Percentiles rank a stretch among this genome's conserved stretches.
phyloP scores from a whole-genome alignment of 495 filamentous ascomycete species.

The Xylaria flabelliformis region DNA sequence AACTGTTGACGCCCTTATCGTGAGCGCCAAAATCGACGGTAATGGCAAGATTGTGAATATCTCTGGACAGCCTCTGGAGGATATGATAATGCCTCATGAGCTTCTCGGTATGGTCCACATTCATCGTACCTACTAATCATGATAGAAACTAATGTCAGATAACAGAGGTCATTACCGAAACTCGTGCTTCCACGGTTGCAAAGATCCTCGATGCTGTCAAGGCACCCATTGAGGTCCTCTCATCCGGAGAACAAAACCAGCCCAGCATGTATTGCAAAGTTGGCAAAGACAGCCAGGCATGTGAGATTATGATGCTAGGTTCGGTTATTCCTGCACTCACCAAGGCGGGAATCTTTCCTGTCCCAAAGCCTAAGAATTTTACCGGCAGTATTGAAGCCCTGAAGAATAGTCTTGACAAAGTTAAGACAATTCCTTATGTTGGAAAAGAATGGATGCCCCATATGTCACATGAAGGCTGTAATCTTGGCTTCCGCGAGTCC shows the following conservation, averaged over 20 bases:
- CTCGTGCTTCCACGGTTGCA: slow-evolving; percentile 19
- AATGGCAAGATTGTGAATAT: slow-evolving; percentile 26
- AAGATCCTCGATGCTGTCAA: slow-evolving; percentile 19
- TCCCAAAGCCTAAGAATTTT: slow-evolving; percentile 26
- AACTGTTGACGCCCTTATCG: slow-evolving; percentile 23
- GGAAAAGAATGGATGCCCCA: slow-evolving; percentile 31
- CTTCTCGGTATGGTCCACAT: slow-evolving; percentile 22
- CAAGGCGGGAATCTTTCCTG: slow-evolving; percentile 23
- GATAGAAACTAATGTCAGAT: background rate
- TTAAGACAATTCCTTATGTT: slow-evolving; percentile 23
- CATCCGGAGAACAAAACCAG: background rate
- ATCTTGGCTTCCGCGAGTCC: slow-evolving; percentile 21
- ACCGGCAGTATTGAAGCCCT: slow-evolving; percentile 24
- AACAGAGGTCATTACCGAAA: slow-evolving; percentile 17
- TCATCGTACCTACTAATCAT: background rate
- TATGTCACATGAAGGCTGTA: slow-evolving; percentile 26
- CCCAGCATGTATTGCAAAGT: slow-evolving; percentile 24
- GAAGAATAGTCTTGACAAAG: slow-evolving; percentile 20
- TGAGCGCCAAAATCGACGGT: slow-evolving; percentile 24
- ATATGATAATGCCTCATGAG: slow-evolving; percentile 25
- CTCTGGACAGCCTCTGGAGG: slow-evolving; percentile 15
- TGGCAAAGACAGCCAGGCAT: slow-evolving; percentile 13
- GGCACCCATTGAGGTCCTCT: slow-evolving; percentile 15
- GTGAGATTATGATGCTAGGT: slow-evolving; percentile 33
- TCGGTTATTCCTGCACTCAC: slow-evolving; percentile 24